phyloP scores from a whole-genome alignment of 169 alveolate species.

The Plasmodium gonderi region DNA sequence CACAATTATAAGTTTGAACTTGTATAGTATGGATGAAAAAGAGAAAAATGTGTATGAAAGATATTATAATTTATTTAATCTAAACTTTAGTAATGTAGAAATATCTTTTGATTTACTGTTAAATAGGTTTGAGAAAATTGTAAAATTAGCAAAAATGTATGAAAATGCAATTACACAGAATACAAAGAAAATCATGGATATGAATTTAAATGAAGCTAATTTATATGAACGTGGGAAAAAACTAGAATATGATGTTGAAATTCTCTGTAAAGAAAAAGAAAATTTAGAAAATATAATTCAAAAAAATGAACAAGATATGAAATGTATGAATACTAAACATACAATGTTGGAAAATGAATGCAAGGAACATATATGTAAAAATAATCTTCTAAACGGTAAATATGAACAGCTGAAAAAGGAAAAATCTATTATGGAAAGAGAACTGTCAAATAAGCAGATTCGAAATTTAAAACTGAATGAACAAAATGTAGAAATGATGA shows the following conservation, averaged over 20 bases:
- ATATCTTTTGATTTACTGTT: constrained; percentile 19
- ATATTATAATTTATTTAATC: constrained; percentile 42
- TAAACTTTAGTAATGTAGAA: constrained; percentile 53
- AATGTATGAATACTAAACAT: neutral
- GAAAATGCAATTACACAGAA: neutral
- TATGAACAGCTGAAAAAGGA: constrained; percentile 43
- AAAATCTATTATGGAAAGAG: constrained; percentile 5
- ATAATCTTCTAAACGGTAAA: neutral
- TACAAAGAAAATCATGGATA: neutral
- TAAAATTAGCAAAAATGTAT: constrained; percentile 21
- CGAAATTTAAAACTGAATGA: constrained; percentile 12
- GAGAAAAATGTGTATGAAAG: constrained; percentile 18
- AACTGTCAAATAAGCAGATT: neutral
- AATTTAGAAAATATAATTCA: neutral
- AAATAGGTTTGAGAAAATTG: constrained; percentile 9
- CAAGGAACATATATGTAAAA: constrained; percentile 13
- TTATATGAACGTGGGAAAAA: neutral
- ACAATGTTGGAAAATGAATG: constrained; percentile 1
- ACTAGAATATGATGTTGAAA: constrained; percentile 6
- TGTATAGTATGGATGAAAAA: constrained; percentile 6
- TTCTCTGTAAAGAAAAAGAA: neutral
- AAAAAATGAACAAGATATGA: constrained; percentile 27
- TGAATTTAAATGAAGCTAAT: constrained; percentile 4
- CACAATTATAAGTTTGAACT: constrained; percentile 15
- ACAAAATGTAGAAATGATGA: constrained; percentile 29